These are phyloP conservation scores for Lodderomyces theae DNA, from an alignment of 1,139 yeast species.

Conservation along the genomic window DNA sequence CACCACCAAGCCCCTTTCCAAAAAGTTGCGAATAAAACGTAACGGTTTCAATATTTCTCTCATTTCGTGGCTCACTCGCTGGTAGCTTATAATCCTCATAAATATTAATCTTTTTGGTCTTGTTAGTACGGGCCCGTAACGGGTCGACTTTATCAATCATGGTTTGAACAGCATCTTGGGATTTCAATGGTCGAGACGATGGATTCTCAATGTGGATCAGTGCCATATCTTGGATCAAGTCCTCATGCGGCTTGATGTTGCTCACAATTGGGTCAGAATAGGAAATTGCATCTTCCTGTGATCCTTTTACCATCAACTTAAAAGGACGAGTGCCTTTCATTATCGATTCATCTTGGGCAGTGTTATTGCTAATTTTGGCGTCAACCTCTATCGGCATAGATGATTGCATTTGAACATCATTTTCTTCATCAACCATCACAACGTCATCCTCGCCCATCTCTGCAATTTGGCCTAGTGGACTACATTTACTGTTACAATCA, in stretches of 20 bases:
- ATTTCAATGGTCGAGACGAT: neutral
- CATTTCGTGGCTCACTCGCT: constrained; percentile 18
- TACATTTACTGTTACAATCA: neutral
- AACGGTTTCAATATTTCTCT: constrained; percentile 35
- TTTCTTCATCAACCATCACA: neutral
- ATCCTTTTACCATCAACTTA: constrained; percentile 1
- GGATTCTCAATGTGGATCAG: neutral
- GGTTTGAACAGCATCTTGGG: constrained; percentile 22
- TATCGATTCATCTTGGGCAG: neutral
- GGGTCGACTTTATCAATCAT: constrained; percentile 46
- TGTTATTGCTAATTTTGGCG: too few relatives aligned
- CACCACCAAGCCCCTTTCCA: neutral
- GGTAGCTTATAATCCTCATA: constrained; percentile 32
- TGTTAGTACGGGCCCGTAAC: constrained; percentile 32
- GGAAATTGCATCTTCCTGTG: neutral
- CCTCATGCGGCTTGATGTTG: neutral
- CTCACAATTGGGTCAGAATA: neutral
- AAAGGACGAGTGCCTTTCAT: neutral
- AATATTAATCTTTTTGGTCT: constrained; percentile 35
- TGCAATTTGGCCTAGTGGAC: neutral
- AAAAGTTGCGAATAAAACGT: neutral
- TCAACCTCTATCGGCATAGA: neutral
- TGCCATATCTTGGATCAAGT: neutral
- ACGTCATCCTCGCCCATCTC: constrained; percentile 2
- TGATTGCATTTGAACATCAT: neutral